Percentiles rank a stretch among this genome's conserved stretches.
Conservation (phyloP, 2,329 filamentous ascomycete species). For the Cladosporium cucumerinum region DNA sequence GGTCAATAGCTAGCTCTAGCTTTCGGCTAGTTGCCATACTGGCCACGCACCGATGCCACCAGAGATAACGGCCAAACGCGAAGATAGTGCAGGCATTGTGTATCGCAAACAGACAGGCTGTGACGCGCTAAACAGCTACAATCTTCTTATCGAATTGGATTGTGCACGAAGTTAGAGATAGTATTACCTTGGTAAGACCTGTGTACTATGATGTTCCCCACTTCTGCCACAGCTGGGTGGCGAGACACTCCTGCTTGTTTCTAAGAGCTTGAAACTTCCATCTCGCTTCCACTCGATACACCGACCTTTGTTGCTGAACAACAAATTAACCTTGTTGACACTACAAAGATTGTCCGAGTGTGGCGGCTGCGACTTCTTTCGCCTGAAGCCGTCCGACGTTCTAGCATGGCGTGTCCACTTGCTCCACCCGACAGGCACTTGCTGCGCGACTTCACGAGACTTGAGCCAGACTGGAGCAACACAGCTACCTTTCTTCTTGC, state of each 20-base stretch:
- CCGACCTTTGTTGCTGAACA: neutral
- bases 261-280: neutral
- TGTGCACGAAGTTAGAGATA: neutral
- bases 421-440: neutral
- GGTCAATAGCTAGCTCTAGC: neutral
- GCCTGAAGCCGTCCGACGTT: neutral
- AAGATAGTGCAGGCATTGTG: conserved; percentile 30
- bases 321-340: neutral
- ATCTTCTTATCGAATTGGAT: neutral
- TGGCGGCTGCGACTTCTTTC: neutral
- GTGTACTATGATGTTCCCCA: neutral
- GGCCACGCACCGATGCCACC: conserved; percentile 41
- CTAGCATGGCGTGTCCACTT: neutral
- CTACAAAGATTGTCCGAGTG: neutral
- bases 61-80: conserved; percentile 42
- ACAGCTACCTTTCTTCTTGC: neutral
- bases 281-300: neutral
- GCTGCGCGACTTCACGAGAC: neutral
- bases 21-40: neutral
- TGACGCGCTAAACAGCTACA: neutral
- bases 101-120: neutral
- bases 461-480: neutral
- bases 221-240: neutral
- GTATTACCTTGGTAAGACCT: neutral
- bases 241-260: neutral